A percentile compares a stretch with the other conserved stretches of the same genome.
phyloP scores from a whole-genome alignment of 225 moss, liverwort and hornwort species.

The Marchantia paleacea region DNA sequence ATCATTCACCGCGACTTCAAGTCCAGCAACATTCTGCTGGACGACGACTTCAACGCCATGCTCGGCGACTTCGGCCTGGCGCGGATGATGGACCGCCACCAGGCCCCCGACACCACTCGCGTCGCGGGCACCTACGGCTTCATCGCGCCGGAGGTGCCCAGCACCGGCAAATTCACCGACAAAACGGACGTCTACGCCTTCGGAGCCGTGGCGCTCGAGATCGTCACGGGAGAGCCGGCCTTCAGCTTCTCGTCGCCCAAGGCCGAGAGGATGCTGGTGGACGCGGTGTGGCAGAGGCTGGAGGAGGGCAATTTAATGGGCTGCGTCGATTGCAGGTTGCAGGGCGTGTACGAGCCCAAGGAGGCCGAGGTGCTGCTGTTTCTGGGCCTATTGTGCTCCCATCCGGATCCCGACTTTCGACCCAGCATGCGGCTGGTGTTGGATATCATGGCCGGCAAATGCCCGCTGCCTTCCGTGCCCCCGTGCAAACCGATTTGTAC shows the following conservation, averaged over 20 bases:
- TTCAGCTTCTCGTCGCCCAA: neutral
- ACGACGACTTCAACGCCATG: conserved; percentile 23
- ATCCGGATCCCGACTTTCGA: conserved; percentile 2
- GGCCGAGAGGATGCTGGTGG: neutral
- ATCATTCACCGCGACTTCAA: conserved; percentile 29
- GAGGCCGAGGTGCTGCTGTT: neutral
- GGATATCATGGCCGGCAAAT: neutral
- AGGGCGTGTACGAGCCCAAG: neutral
- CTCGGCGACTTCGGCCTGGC: conserved; percentile 39
- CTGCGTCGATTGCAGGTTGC: neutral
- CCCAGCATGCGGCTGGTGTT: neutral
- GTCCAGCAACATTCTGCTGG: conserved; percentile 32
- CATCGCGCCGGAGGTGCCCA: conserved; percentile 5
- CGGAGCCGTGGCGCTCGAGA: conserved; percentile 23
- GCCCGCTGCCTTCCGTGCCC: neutral
- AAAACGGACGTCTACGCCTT: conserved; percentile 38
- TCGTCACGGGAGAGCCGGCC: conserved; percentile 1
- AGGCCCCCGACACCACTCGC: conserved; percentile 17
- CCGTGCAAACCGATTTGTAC: neutral
- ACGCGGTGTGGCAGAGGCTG: conserved; percentile 7
- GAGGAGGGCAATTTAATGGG: neutral
- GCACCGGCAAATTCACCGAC: conserved; percentile 24
- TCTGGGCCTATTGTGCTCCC: conserved; percentile 11
- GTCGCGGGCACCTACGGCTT: conserved; percentile 15
- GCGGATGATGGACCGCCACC: conserved; percentile 18